Evolutionary conservation across 2,329 filamentous ascomycete species (phyloP).

Genomic region (Setomelanomma holmii): DNA sequence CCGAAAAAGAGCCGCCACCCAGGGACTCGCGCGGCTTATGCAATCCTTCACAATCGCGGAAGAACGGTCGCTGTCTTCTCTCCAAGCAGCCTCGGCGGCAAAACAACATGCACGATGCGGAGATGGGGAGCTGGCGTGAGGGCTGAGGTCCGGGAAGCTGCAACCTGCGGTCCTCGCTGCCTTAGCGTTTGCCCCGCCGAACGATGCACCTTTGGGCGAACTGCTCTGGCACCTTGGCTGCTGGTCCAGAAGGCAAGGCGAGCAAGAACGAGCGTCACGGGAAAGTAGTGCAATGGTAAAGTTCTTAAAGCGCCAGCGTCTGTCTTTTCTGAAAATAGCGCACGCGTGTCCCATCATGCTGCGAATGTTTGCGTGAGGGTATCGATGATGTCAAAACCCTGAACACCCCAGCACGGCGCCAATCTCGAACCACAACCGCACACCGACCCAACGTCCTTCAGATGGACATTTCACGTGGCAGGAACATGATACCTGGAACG

Average conservation of each 20-base stretch:
- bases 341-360: slow-evolving; percentile 19
- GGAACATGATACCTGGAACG: slow-evolving; percentile 4
- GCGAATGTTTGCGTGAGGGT: slow-evolving; percentile 7
- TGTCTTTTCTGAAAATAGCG: slow-evolving; percentile 5
- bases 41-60: slow-evolving; percentile 27
- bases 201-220: slow-evolving; percentile 7
- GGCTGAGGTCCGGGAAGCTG: slow-evolving; percentile 13
- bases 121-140: not conserved
- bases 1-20: slow-evolving; percentile 20
- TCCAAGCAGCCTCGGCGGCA: slow-evolving; percentile 5
- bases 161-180: slow-evolving; percentile 9
- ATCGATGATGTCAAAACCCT: slow-evolving; percentile 31
- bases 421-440: slow-evolving; percentile 7
- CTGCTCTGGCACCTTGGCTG: not conserved
- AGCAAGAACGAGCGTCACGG: not conserved
- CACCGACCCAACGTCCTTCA: not conserved
- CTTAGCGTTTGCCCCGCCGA: slow-evolving; percentile 31
- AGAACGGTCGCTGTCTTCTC: not conserved
- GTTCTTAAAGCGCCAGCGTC: not conserved
- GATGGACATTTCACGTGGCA: not conserved
- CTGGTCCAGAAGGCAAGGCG: not conserved
- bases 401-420: slow-evolving; percentile 5
- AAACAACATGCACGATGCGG: not conserved
- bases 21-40: slow-evolving; percentile 23
- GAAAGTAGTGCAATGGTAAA: not conserved